Base-by-base conservation (phyloP, 176 grass and related monocot genomes). In the Carex cristatella region DNA sequence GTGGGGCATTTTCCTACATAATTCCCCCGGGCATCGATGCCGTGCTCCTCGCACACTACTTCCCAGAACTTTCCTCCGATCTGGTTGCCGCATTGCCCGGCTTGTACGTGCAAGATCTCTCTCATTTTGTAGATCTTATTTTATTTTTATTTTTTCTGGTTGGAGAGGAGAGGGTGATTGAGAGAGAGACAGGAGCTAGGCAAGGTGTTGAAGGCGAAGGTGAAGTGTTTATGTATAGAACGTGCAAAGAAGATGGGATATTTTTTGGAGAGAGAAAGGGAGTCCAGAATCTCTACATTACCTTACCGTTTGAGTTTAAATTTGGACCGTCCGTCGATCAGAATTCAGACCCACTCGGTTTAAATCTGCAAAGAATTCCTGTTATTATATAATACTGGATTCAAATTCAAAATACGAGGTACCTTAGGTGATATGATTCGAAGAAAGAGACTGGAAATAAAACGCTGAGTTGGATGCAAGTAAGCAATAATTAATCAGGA, bases 51-150 rank as follows among this genome's bases (percentile, higher is more conserved):
- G 77, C 91, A 97, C 16, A 97, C 86, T 69, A 97, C 94, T 86
- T 97, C 94, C 94, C 91, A 94, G 86, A 97, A 97, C 89, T 97
- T 97, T 75, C 86, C 87, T 8, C 89, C 91, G 86, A 97, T 94
- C 86, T 94, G 91, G 89, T 97, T 97, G 40, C 94, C 89, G 86
- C 94, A 94, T 79, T 91, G 91, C 37, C 91, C 87, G 49, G 91
- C 94, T 87, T 97, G 92, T 88, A 94, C 88, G 68, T 97, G 94
- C 72, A 97, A 67, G 79, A 97, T 97, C 84, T 97, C 94, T 87
- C 94, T 97, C 94, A 97, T 97, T 86, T 88, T 92, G 11, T 37
- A 40, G 40, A 15, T 13, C 13, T 67, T n/a, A 5, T 40, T 40
- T 40, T 40, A 38, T 38, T 10, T 84, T 44, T 59, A n/a, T 2